Evolutionary conservation across 805 yeast genomes (phyloP), one percentile per base, ranked within the genome.

Genomic region (Saturnispora saitoi): DNA sequence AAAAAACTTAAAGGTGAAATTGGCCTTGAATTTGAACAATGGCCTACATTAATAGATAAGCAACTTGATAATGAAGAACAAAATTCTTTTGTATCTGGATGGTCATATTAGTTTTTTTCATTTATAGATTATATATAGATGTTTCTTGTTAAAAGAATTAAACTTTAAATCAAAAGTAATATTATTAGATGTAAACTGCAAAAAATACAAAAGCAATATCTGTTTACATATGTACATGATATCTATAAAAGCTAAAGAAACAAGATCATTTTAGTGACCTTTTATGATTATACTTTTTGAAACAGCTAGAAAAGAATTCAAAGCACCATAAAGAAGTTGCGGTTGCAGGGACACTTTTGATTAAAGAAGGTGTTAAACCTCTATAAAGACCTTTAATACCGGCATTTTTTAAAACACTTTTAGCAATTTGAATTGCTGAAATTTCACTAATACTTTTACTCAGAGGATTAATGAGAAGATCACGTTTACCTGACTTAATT

Each of bases 271-370:
- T 11, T 12, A 30, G n/a, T 10, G 29, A 37, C 12, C 20, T 26
- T 36, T 32, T 15, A 22, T 26, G 41, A 28, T 42, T 32, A 15
- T 24, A 38, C 20, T 46, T 50, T 49, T 52, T 51, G n/a, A 62
- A 47, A 49, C 56, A 51, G n/a, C 53, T 39, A 11, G 63, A 63
- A 31, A 60, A 58, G 19, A 48, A 49, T 48, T 67, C 70, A 48
- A 65, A 67, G 42, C 59, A 58, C 60, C 62, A 64, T 10, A 67
- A 58, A 41, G 67, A 63, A 20, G 64, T 51, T 5, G 68, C 80
- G 55, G 70, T 73, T 1, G 86, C 78, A 0, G 97, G 97, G 0
- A 91, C 93, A 12, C 86, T 77, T 61, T 89, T 89, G 45, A 83
- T 49, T 3, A 89, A 54, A 5, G 95, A 82, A 0, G 88, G 78